phyloP scores from a whole-genome alignment of 306 rosid species.

The Prunus kanzakura region DNA sequence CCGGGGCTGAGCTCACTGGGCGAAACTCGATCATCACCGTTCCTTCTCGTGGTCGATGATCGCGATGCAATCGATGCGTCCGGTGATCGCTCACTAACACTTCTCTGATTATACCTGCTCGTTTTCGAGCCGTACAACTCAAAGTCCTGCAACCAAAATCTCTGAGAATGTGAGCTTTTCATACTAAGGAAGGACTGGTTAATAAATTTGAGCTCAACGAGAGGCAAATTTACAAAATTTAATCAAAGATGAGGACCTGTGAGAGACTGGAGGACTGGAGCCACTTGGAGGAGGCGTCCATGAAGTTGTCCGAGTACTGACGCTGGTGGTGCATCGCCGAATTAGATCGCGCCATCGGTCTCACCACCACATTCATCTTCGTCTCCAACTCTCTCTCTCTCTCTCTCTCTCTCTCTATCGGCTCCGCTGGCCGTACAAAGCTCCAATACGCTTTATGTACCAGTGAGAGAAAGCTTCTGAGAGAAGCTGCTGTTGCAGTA shows the following conservation, averaged over 20 bases:
- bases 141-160: constrained; percentile 45
- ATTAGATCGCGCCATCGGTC: constrained; percentile 56
- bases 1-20: constrained; percentile 55
- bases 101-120: constrained; percentile 14
- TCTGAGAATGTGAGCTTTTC: not conserved
- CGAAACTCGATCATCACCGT: constrained; percentile 52
- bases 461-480: not conserved
- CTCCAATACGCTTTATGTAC: not conserved
- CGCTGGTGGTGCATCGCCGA: constrained; percentile 56
- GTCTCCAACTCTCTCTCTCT: not conserved
- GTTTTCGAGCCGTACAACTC: constrained; percentile 37
- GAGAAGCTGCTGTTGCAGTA: not conserved
- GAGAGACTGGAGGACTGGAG: constrained; percentile 50
- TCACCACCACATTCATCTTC: constrained; percentile 47
- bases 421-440: not conserved
- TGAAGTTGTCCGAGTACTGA: constrained; percentile 60
- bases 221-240: not conserved
- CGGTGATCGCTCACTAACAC: constrained; percentile 12
- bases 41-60: constrained; percentile 74
- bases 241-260: constrained; percentile 35
- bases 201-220: not conserved
- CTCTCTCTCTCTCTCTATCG: not conserved
- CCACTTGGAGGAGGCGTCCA: constrained; percentile 53
- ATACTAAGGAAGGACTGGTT: not conserved
- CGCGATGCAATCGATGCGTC: constrained; percentile 32